Conservation (phyloP, 305 asterid species). For the Solanum hybrid region DNA sequence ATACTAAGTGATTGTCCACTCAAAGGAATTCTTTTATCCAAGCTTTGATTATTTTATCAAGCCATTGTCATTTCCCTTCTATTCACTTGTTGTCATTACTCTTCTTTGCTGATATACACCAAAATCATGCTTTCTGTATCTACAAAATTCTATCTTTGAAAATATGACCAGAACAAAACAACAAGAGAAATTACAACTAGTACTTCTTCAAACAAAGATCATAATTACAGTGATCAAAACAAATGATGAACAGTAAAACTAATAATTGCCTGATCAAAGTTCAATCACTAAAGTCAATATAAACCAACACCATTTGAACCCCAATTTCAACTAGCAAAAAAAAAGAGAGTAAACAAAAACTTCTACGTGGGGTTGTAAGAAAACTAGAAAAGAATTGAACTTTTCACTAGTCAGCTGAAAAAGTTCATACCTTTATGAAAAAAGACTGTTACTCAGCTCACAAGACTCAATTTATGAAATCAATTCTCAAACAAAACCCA, state of each 20-base stretch:
- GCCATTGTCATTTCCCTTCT: not conserved
- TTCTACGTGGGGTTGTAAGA: not conserved
- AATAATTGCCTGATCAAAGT: not conserved
- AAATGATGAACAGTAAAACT: not conserved
- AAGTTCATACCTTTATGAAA: slow-evolving; percentile 1
- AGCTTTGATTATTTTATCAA: not conserved
- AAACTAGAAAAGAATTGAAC: not conserved
- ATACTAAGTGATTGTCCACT: not conserved
- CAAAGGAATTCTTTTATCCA: not conserved
- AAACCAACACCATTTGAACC: not conserved
- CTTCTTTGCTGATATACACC: not conserved
- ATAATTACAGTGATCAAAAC: not conserved
- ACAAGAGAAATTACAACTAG: not conserved
- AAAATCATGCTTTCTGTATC: not conserved
- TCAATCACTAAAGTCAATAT: not conserved
- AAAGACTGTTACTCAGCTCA: not conserved
- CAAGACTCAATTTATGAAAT: not conserved
- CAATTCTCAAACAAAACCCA: slow-evolving; percentile 9
- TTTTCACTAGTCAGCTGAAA: not conserved
- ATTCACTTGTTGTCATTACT: not conserved
- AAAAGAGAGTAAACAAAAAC: not conserved
- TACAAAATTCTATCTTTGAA: not conserved
- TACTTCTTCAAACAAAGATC: not conserved
- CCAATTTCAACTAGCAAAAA: not conserved
- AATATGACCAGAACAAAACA: not conserved